Evolutionary conservation across 805 yeast species (phyloP), one percentile per base, ranked within the genome.

Genomic region (Myxozyma nipponensis): DNA sequence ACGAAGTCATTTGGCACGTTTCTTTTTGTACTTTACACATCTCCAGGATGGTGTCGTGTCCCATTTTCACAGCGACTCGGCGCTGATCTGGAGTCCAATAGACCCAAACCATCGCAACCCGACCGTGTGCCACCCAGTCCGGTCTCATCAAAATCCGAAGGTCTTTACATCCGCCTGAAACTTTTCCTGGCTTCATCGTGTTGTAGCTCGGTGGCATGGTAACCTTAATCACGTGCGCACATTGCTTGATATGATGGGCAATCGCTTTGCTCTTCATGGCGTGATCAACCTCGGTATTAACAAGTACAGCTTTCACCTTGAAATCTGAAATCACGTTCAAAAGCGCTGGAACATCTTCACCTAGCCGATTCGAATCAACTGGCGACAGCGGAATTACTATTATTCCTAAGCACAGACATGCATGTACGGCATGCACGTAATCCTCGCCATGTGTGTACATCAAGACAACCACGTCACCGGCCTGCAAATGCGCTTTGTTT

Each of bases 391-490:
- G 93, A 15, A 91, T 75, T 0, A 93, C 87, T 2, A 86, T 75
- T 3, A 88, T 63, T 50, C 96, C 96, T 46, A 89, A 77, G 49
- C 83, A 69, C 65, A 91, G 77, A 64, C 98, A 91, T 0, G 98
- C 97, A 66, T 82, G 81, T 1, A 89, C 73, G 1, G 95, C 87
- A 25, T 87, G 79, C 3, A 84, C 79, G 62, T 79, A 91, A 54
- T 93, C 98, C 50, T 90, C 96, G 1, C 89, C 81, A 41, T 91
- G 77, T 0, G 95, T 84, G 64, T 87, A 89, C 83, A 89, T 83
- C 61, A 93, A 70, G 2, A 89, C 74, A 2, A 88, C 91, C 56
- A 75, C 72, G 46, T 84, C 86, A 0, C 95, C 95, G 1, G 85
- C 74, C 47, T 70, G 74, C 40, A 87, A 64, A 2, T 75, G 71